Percentiles rank a stretch among this genome's conserved stretches.
phyloP scores from a whole-genome alignment of 1,139 yeast species.

The Arxiozyma heterogenica region DNA sequence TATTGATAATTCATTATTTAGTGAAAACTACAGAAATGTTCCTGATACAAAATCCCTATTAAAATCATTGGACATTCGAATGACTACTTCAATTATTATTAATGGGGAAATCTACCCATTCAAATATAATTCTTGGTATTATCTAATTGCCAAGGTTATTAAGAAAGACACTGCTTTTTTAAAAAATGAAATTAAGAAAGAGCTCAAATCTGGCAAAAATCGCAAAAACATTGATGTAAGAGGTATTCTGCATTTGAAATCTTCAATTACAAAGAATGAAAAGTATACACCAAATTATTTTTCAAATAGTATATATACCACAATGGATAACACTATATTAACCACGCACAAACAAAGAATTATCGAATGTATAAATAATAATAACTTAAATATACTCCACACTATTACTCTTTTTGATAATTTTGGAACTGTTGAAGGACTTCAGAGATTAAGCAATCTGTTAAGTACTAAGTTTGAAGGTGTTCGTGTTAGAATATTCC shows the following conservation, averaged over 20 bases:
- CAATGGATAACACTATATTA: constrained; percentile 15
- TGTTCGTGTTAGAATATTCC: constrained; percentile 24
- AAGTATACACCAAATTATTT: constrained; percentile 28
- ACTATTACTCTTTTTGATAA: constrained; percentile 28
- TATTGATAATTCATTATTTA: constrained; percentile 7
- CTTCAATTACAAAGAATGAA: constrained; percentile 20
- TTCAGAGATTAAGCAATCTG: constrained; percentile 17
- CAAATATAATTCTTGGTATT: constrained; percentile 28
- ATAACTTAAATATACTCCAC: constrained; percentile 19
- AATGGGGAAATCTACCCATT: constrained; percentile 59
- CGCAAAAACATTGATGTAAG: constrained; percentile 17
- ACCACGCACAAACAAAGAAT: constrained; percentile 7
- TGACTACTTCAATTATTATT: constrained; percentile 46
- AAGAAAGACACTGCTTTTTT: constrained; percentile 25
- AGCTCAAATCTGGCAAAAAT: constrained; percentile 3
- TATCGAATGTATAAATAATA: constrained; percentile 11
- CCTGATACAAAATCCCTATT: constrained; percentile 29
- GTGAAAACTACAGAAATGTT: constrained; percentile 11
- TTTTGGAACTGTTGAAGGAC: constrained; percentile 16
- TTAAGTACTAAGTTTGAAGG: constrained; percentile 20
- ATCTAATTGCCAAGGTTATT: constrained; percentile 26
- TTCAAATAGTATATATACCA: constrained; percentile 24
- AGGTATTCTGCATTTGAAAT: constrained; percentile 25
- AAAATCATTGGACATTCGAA: constrained; percentile 36
- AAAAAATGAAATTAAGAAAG: constrained; percentile 16